phyloP scores from a whole-genome alignment of 352 stramenopile species.

The Plasmopara halstedii region DNA sequence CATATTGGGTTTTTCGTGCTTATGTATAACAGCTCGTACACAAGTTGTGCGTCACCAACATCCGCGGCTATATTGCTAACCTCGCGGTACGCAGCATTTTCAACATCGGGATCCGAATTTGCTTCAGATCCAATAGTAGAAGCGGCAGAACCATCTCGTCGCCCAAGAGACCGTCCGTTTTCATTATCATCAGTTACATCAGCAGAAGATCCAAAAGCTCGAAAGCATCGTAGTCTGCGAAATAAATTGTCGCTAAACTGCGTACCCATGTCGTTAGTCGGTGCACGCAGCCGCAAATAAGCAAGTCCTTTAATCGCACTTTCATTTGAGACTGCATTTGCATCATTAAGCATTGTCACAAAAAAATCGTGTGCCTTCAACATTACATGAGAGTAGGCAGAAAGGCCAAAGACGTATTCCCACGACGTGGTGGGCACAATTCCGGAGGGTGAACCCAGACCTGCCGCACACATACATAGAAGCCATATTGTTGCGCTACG shows the following conservation, averaged over 20 bases:
- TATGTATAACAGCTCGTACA: slow-evolving; percentile 77
- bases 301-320: slow-evolving; percentile 70
- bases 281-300: slow-evolving; percentile 55
- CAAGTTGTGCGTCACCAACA: slow-evolving; percentile 67
- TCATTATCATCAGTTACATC: slow-evolving; percentile 22
- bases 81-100: slow-evolving; percentile 78
- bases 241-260: slow-evolving; percentile 77
- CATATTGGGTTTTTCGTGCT: slow-evolving; percentile 71
- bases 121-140: slow-evolving; percentile 5
- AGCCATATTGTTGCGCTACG: slow-evolving; percentile 59
- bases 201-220: slow-evolving; percentile 40
- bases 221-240: slow-evolving; percentile 66
- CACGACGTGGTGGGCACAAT: slow-evolving; percentile 18
- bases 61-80: slow-evolving; percentile 78
- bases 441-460: slow-evolving; percentile 12
- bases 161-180: slow-evolving; percentile 7
- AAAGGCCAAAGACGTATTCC: slow-evolving; percentile 24
- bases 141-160: not conserved
- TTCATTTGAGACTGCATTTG: slow-evolving; percentile 55
- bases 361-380: slow-evolving; percentile 66
- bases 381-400: slow-evolving; percentile 22
- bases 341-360: slow-evolving; percentile 74
- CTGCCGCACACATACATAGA: slow-evolving; percentile 55
- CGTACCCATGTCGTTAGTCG: slow-evolving; percentile 38
- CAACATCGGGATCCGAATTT: slow-evolving; percentile 25